Evolutionary conservation across 2,329 filamentous ascomycete species (phyloP).

Genomic region (Neoarthrinium moseri): DNA sequence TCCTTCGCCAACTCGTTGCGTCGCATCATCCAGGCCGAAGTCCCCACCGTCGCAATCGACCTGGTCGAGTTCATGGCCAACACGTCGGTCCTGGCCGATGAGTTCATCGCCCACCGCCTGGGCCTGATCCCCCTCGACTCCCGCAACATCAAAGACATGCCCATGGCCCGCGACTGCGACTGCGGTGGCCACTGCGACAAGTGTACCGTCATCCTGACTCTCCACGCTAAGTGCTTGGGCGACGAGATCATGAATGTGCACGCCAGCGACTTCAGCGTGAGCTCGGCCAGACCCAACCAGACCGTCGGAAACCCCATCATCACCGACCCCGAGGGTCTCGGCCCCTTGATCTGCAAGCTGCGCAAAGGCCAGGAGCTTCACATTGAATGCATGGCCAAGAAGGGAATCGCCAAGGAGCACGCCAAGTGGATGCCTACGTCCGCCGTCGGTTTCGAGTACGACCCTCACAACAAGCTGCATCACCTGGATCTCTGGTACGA

Average conservation of each 20-base stretch:
- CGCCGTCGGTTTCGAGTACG: conserved; percentile 95
- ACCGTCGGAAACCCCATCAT: conserved; percentile 80
- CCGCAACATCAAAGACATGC: conserved; percentile 76
- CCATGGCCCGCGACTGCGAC: conserved; percentile 91
- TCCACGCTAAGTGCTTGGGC: conserved; percentile 82
- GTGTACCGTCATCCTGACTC: conserved; percentile 80
- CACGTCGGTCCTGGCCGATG: conserved; percentile 93
- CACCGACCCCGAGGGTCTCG: conserved; percentile 76
- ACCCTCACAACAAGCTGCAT: conserved; percentile 92
- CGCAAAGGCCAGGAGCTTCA: conserved; percentile 86
- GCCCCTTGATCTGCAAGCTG: conserved; percentile 86
- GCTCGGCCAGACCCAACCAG: conserved; percentile 67
- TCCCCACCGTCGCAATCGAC: conserved; percentile 92
- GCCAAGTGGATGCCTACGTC: conserved; percentile 95
- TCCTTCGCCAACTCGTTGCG: conserved; percentile 91
- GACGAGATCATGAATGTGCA: conserved; percentile 94
- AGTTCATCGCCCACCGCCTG: conserved; percentile 90
- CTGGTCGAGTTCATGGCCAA: conserved; percentile 91
- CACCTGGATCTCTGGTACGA: conserved; percentile 97
- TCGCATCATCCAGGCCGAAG: conserved; percentile 87
- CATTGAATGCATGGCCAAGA: conserved; percentile 91
- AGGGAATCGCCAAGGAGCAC: conserved; percentile 98
- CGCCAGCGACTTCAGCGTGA: conserved; percentile 80
- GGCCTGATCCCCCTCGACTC: conserved; percentile 87
- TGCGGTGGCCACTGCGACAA: conserved; percentile 94